phyloP scores from a whole-genome alignment of 2,329 filamentous ascomycete genomes.

The Aureobasidium sp. region DNA sequence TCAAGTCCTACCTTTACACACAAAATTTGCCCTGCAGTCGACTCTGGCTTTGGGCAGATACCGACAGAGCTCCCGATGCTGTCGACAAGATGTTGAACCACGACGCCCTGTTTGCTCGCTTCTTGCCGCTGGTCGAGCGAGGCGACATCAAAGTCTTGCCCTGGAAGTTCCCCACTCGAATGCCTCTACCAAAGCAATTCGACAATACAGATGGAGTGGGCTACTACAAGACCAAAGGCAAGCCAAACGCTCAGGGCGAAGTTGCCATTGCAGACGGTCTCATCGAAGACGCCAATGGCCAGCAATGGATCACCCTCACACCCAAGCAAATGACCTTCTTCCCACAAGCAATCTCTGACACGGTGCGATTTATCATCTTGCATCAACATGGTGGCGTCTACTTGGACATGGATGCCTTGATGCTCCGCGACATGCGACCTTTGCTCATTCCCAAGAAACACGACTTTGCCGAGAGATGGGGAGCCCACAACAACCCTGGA shows the following conservation, averaged over 20 bases:
- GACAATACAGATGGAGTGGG: slow-evolving; percentile 44
- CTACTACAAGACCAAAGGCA: slow-evolving; percentile 43
- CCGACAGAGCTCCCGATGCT: slow-evolving; percentile 45
- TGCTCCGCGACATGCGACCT: slow-evolving; percentile 50
- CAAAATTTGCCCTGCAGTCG: slow-evolving; percentile 50
- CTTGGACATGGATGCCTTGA: slow-evolving; percentile 51
- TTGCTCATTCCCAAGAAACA: slow-evolving; percentile 45
- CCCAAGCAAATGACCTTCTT: slow-evolving; percentile 52
- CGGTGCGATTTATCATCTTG: slow-evolving; percentile 49
- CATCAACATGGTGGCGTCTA: slow-evolving; percentile 49
- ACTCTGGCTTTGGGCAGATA: slow-evolving; percentile 49
- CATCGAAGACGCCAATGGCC: slow-evolving; percentile 42
- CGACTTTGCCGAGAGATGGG: slow-evolving; percentile 51
- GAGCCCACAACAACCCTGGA: slow-evolving; percentile 41
- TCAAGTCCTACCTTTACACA: slow-evolving; percentile 52
- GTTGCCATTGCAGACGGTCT: slow-evolving; percentile 45
- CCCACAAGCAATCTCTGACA: slow-evolving; percentile 52
- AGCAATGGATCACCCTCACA: slow-evolving; percentile 48
- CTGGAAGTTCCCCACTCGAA: slow-evolving; percentile 49
- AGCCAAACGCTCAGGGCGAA: slow-evolving; percentile 37
- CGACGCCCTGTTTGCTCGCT: slow-evolving; percentile 47
- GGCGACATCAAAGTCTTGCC: slow-evolving; percentile 47
- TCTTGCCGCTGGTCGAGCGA: slow-evolving; percentile 47
- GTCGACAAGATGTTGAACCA: slow-evolving; percentile 46
- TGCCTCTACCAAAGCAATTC: slow-evolving; percentile 43